A percentile compares a stretch with the other conserved stretches of the same genome.
Evolutionary conservation across 139 green algal species (phyloP).

Genomic region (Volvox reticuliferus): DNA sequence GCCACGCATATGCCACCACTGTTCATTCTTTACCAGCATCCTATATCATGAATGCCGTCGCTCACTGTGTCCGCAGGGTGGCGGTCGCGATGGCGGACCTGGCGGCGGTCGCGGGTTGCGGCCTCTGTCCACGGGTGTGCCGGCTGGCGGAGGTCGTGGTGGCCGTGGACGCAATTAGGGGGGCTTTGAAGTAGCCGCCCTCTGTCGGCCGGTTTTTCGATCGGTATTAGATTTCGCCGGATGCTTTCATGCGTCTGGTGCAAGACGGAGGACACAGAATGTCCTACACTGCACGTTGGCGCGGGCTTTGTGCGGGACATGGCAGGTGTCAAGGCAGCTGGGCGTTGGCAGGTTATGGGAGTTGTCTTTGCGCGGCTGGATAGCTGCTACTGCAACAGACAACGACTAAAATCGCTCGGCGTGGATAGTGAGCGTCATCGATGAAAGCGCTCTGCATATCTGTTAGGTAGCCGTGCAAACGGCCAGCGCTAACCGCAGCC

Average conservation of each 20-base stretch:
- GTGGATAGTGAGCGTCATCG: too few relatives aligned
- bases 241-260: not conserved
- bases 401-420: too few relatives aligned
- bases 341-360: too few relatives aligned
- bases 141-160: slow-evolving; percentile 14
- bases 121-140: slow-evolving; percentile 30
- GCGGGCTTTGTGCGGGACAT: too few relatives aligned
- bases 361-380: too few relatives aligned
- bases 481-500: too few relatives aligned
- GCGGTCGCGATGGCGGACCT: slow-evolving; percentile 13
- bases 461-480: too few relatives aligned
- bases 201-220: not conserved
- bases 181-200: not conserved
- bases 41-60: not conserved
- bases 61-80: slow-evolving; percentile 19
- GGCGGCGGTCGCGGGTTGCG: slow-evolving; percentile 39
- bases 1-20: not conserved
- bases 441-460: too few relatives aligned
- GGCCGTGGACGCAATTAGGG: slow-evolving; percentile 18
- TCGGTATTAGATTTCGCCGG: not conserved
- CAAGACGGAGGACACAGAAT: too few relatives aligned
- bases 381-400: too few relatives aligned
- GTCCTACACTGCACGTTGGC: too few relatives aligned
- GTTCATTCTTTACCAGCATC: not conserved
- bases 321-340: too few relatives aligned